Evolutionary conservation across 179 eudicot species (phyloP).

Genomic region (Beta lomatogona): DNA sequence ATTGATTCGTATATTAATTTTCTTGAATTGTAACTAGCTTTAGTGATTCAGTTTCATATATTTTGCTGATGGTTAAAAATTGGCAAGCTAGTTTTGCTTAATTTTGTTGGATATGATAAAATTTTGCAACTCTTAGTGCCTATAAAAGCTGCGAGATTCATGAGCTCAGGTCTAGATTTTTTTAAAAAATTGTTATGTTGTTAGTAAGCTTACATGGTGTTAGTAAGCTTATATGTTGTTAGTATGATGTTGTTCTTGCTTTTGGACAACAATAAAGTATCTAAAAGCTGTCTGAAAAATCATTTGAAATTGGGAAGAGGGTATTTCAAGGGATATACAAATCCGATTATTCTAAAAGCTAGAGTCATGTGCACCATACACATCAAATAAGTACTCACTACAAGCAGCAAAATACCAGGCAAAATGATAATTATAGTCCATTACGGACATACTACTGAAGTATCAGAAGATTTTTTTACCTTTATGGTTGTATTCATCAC

Average conservation of each 20-base stretch:
- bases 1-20: too few relatives aligned
- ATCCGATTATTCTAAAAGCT: conserved; percentile 34
- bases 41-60: background rate
- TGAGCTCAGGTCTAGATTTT: background rate
- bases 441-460: conserved; percentile 22
- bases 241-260: too few relatives aligned
- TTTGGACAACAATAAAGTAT: too few relatives aligned
- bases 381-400: conserved; percentile 28
- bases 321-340: conserved; percentile 32
- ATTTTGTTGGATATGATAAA: background rate
- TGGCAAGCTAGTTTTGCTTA: background rate
- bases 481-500: too few relatives aligned
- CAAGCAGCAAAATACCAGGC: conserved; percentile 38
- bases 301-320: conserved; percentile 34
- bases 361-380: conserved; percentile 23
- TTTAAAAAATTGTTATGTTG: too few relatives aligned
- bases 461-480: conserved; percentile 26
- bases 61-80: background rate
- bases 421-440: conserved; percentile 30
- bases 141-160: background rate
- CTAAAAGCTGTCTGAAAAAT: conserved; percentile 24
- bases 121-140: background rate
- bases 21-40: too few relatives aligned
- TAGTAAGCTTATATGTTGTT: too few relatives aligned
- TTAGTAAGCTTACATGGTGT: too few relatives aligned